Evolutionary conservation across 352 stramenopile species (phyloP), one percentile per base, ranked within the genome.

Genomic region (Phytopythium ostracodes): DNA sequence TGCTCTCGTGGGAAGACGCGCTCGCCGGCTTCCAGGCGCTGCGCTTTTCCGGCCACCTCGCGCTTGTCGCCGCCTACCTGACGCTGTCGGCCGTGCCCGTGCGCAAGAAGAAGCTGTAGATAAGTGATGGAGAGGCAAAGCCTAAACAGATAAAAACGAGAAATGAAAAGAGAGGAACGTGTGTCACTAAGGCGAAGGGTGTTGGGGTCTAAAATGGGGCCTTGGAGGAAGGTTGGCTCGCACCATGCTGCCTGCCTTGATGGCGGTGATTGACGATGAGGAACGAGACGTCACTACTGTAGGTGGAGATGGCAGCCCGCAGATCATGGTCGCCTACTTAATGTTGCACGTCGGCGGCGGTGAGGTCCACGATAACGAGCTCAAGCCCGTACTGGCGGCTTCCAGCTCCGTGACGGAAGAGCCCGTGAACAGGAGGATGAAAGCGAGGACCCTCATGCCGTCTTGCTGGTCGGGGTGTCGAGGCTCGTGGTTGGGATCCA

Each of bases 1-100:
- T 87, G 56, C 67, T 91, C 27, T 88, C 79, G 56, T 89, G 76
- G 79, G 63, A 80, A 44, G 66, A 86, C 1, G 70, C 81, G 0
- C 55, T 88, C 17, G 51, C 67, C 5, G 76, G 74, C 17, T 89
- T 85, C 50, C 65, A 65, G 44, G 75, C 73, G n/a, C 78, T 88
- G 75, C 67, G 75, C 63, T 91, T 87, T 51, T 64, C 65, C 14
- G 81, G 81, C 15, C 81, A 91, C 71, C 60, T 85, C 43, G 72
- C 68, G 2, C 65, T 83, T 9, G 65, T 79, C 17, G 43, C 71
- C 12, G 70, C 63, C 36, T 83, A 79, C 53, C 36, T 83, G 36
- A 29, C 77, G 58, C 63, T 83, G 24, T 76, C 74, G 0, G 70
- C 72, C 38, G 66, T 79, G 22, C 71, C 74, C 2, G 60, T 77